Conservation (phyloP, 805 yeast species). For the Candida coquimbonensis region DNA sequence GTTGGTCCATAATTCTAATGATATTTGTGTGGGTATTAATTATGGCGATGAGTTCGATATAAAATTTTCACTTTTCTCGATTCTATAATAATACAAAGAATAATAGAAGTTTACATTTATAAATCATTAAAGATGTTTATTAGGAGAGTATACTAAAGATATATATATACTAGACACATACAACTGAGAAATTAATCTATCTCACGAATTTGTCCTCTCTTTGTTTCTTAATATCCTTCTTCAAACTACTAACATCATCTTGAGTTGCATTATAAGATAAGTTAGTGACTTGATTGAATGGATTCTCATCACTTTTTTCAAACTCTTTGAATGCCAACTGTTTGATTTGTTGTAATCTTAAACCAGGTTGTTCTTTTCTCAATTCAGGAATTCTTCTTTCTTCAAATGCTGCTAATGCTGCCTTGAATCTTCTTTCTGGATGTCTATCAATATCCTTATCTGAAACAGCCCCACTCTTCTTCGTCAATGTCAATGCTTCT, state of each 20-base stretch:
- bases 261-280: slow-evolving; percentile 54
- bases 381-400: slow-evolving; percentile 66
- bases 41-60: too few relatives aligned
- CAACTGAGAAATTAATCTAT: neutral
- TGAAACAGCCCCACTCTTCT: slow-evolving; percentile 47
- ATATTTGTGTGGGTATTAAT: too few relatives aligned
- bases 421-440: slow-evolving; percentile 84
- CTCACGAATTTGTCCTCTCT: slow-evolving; percentile 34
- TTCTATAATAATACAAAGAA: too few relatives aligned
- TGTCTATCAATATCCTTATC: slow-evolving; percentile 71
- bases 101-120: too few relatives aligned
- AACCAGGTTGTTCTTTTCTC: slow-evolving; percentile 71
- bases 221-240: slow-evolving; percentile 39
- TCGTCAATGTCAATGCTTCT: slow-evolving; percentile 66
- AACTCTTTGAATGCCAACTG: slow-evolving; percentile 72
- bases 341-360: slow-evolving; percentile 72
- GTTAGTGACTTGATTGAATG: slow-evolving; percentile 68
- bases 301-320: slow-evolving; percentile 74
- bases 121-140: too few relatives aligned
- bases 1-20: too few relatives aligned
- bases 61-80: too few relatives aligned
- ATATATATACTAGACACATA: too few relatives aligned
- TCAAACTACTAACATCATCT: slow-evolving; percentile 40
- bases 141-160: too few relatives aligned
- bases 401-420: slow-evolving; percentile 67